Evolutionary conservation across 768 basidiomycete species (phyloP).

Genomic region (Macrolepiota fuliginosa): DNA sequence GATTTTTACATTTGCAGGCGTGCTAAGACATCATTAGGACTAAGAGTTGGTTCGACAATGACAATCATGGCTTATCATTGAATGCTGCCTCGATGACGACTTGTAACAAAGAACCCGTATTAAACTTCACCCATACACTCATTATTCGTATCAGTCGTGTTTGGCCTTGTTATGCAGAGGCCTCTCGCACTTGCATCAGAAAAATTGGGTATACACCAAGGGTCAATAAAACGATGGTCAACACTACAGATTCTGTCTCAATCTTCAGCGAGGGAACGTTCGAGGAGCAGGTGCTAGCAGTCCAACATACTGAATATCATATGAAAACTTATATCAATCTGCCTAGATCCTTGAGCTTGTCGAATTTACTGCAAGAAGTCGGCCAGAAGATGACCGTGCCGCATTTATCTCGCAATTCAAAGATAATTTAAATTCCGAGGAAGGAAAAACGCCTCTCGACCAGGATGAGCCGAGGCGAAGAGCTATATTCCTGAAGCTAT

Average conservation of each 20-base stretch:
- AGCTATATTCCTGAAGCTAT: conserved; percentile 55
- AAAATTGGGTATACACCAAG: conserved; percentile 16
- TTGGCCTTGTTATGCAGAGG: conserved; percentile 36
- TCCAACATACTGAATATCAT: not conserved
- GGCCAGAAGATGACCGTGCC: conserved; percentile 66
- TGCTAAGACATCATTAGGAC: no score
- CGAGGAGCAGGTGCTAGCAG: conserved; percentile 68
- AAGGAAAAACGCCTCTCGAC: conserved; percentile 49
- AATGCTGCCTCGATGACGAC: not conserved
- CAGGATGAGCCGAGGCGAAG: conserved; percentile 53
- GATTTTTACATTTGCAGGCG: no score
- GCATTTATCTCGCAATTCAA: conserved; percentile 65
- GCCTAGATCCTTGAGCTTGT: conserved; percentile 74
- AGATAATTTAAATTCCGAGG: conserved; percentile 49
- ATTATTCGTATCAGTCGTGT: conserved; percentile 16
- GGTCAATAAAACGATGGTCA: conserved; percentile 48
- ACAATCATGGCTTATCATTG: no score
- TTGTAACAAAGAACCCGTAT: not conserved
- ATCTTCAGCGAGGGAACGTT: conserved; percentile 89
- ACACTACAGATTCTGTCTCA: conserved; percentile 67
- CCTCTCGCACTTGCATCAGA: conserved; percentile 30
- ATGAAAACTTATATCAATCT: conserved; percentile 16
- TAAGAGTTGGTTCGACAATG: no score
- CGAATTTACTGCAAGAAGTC: conserved; percentile 65
- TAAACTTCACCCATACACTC: no score